Evolutionary conservation across 2,329 filamentous ascomycete genomes (phyloP).

Genomic region (Arthroderma sp.): DNA sequence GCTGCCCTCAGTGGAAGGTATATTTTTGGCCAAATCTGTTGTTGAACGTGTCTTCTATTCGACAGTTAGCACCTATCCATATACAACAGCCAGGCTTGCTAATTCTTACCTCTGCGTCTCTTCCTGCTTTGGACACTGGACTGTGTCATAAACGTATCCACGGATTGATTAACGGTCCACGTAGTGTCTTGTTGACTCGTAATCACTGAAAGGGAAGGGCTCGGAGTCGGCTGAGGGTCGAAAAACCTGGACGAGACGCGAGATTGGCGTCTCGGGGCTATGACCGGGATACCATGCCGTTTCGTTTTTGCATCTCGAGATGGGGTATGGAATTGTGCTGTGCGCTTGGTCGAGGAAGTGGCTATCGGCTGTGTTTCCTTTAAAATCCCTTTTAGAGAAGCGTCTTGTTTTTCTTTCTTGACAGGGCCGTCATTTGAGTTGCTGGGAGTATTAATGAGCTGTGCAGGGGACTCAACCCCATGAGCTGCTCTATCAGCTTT

Average conservation of each 20-base stretch:
- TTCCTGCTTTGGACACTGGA: slow-evolving; percentile 14
- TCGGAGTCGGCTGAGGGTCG: slow-evolving; percentile 22
- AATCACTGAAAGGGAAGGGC: slow-evolving; percentile 9
- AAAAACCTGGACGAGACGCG: slow-evolving; percentile 18
- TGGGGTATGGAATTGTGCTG: slow-evolving; percentile 9
- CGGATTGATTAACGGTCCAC: slow-evolving; percentile 10
- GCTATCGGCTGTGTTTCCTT: slow-evolving; percentile 8
- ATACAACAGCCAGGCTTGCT: not conserved
- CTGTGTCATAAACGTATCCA: slow-evolving; percentile 12
- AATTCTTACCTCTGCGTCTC: slow-evolving; percentile 20
- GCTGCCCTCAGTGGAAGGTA: not conserved
- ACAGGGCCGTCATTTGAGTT: not conserved
- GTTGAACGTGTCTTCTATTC: slow-evolving; percentile 11
- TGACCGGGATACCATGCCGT: slow-evolving; percentile 2
- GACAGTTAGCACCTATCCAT: not conserved
- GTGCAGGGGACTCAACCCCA: not conserved
- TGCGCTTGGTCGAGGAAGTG: not conserved
- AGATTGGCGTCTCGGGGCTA: slow-evolving; percentile 12
- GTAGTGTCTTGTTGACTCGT: slow-evolving; percentile 5
- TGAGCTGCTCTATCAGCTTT: slow-evolving; percentile 1
- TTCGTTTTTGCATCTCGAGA: slow-evolving; percentile 10
- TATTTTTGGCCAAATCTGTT: slow-evolving; percentile 11
- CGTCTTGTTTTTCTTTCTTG: not conserved
- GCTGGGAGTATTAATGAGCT: not conserved
- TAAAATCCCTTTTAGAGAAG: slow-evolving; percentile 12